phyloP scores from a whole-genome alignment of 1,284 basidiomycete species.

The Ceratobasidium sp. region DNA sequence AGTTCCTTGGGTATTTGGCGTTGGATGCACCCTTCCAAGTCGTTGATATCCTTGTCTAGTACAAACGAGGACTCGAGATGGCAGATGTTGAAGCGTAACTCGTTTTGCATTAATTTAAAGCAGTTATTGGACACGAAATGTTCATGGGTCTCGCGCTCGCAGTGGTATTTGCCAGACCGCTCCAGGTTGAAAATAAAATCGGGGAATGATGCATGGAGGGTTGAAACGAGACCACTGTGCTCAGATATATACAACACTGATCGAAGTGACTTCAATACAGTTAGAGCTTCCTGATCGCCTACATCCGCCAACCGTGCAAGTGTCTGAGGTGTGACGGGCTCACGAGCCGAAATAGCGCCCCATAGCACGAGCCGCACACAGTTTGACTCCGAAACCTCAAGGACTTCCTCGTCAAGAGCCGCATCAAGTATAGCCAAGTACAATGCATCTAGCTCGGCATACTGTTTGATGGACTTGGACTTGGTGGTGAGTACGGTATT shows the following conservation, averaged over 20 bases:
- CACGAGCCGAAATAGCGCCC: background rate
- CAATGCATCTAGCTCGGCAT: background rate
- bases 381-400: background rate
- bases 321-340: background rate
- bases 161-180: background rate
- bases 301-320: background rate
- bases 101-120: background rate
- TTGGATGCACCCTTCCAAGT: background rate
- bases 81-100: conserved; percentile 18
- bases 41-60: background rate
- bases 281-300: background rate
- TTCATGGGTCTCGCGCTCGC: background rate
- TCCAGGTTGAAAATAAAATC: conserved; percentile 1
- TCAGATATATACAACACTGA: background rate
- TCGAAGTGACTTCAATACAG: background rate
- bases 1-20: background rate
- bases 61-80: background rate
- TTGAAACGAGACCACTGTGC: background rate
- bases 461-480: background rate
- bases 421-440: background rate
- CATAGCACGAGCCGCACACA: background rate
- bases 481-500: background rate
- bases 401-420: background rate
- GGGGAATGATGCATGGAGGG: conserved; percentile 5
- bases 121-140: background rate